A percentile compares a stretch with the other conserved stretches of the same genome.
Evolutionary conservation across 164 flowering plant genomes (phyloP).

Genomic region (Berberis thunbergii): DNA sequence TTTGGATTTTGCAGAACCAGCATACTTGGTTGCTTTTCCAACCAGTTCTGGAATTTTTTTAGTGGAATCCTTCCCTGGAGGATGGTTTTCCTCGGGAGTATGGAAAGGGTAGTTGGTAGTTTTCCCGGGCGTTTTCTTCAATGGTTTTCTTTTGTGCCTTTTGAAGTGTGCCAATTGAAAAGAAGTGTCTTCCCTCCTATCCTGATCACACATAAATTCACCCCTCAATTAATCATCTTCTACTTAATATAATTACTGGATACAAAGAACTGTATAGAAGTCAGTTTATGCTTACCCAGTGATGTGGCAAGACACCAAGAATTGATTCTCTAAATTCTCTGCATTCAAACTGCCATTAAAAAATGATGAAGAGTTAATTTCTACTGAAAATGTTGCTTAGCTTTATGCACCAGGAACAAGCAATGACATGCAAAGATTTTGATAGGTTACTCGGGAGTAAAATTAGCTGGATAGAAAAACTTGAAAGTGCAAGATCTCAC

Average conservation of each 20-base stretch:
- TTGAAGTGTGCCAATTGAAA: slow-evolving; percentile 74
- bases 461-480: no score
- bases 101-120: slow-evolving; percentile 43
- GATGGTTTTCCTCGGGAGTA: slow-evolving; percentile 85
- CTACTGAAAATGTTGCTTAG: background rate
- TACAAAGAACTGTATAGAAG: background rate
- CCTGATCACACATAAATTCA: slow-evolving; percentile 35
- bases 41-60: slow-evolving; percentile 72
- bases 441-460: no score
- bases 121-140: slow-evolving; percentile 75
- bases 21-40: slow-evolving; percentile 76
- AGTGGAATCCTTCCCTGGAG: slow-evolving; percentile 84
- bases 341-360: slow-evolving; percentile 68
- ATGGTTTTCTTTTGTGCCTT: slow-evolving; percentile 74
- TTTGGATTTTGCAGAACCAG: slow-evolving; percentile 69
- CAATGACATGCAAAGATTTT: background rate
- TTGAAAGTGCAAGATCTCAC: no score
- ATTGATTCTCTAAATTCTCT: slow-evolving; percentile 96
- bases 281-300: slow-evolving; percentile 50
- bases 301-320: slow-evolving; percentile 96
- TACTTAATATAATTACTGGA: background rate
- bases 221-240: slow-evolving; percentile 1
- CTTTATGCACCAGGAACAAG: background rate
- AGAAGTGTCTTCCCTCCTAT: slow-evolving; percentile 84
- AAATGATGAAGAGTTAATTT: background rate